Conservation (phyloP, 345 rosid species). For the Arabidopsis arenosa region DNA sequence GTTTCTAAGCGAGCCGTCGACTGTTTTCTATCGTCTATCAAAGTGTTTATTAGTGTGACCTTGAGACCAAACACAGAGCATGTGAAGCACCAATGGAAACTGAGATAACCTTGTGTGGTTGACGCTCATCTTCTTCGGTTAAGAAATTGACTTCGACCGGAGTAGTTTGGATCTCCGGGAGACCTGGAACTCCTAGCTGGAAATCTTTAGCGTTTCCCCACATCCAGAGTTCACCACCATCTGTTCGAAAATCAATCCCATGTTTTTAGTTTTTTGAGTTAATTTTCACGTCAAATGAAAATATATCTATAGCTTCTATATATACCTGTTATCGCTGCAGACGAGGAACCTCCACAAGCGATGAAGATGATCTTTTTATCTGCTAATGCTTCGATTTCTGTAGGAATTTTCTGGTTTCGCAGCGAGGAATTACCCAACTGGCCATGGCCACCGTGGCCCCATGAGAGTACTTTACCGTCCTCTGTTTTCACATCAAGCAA, state of each 20-base stretch:
- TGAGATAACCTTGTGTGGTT: slow-evolving; percentile 64
- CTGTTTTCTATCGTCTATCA: not conserved
- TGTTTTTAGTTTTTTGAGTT: not conserved
- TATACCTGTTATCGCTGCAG: slow-evolving; percentile 81
- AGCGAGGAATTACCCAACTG: slow-evolving; percentile 79
- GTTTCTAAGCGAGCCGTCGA: not conserved
- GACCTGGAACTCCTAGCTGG: slow-evolving; percentile 88
- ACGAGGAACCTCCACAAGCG: slow-evolving; percentile 89
- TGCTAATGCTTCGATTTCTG: slow-evolving; percentile 64
- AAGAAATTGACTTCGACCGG: slow-evolving; percentile 82
- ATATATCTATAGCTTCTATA: slow-evolving; percentile 1
- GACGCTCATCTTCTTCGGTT: slow-evolving; percentile 67
- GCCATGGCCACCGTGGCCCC: slow-evolving; percentile 97
- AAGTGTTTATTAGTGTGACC: slow-evolving; percentile 45
- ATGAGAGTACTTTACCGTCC: slow-evolving; percentile 84
- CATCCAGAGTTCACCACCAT: slow-evolving; percentile 79
- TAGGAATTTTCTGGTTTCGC: slow-evolving; percentile 61
- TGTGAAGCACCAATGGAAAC: slow-evolving; percentile 89
- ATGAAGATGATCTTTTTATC: slow-evolving; percentile 61
- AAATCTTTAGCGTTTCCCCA: slow-evolving; percentile 96
- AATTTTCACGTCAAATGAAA: not conserved
- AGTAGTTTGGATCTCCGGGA: slow-evolving; percentile 67
- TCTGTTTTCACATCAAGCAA: slow-evolving; percentile 52
- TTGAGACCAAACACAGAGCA: slow-evolving; percentile 75
- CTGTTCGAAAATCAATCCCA: slow-evolving; percentile 46